Conservation (phyloP, 345 rosid genomes). For the Triadica sebifera region DNA sequence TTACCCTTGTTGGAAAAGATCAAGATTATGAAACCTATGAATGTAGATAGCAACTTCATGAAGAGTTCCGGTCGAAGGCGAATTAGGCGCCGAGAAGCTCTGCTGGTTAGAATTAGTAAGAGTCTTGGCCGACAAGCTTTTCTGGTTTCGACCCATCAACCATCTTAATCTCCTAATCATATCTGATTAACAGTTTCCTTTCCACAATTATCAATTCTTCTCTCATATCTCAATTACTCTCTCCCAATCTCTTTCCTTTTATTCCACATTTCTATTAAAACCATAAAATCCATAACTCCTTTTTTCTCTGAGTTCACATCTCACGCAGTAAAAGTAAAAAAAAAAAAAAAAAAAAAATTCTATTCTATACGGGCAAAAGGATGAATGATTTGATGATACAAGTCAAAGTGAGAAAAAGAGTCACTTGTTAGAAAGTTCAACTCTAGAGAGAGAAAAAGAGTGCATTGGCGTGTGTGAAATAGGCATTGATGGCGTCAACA, state of each 20-base stretch:
- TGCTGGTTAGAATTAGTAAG: background rate
- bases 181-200: background rate
- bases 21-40: slow-evolving; percentile 76
- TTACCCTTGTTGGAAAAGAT: slow-evolving; percentile 93
- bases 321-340: too few species aligned
- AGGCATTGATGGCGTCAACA: too few species aligned
- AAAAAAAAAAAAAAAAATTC: too few species aligned
- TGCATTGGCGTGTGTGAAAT: too few species aligned
- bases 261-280: too few species aligned
- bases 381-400: too few species aligned
- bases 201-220: background rate
- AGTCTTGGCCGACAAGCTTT: slow-evolving; percentile 7
- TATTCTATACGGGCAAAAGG: too few species aligned
- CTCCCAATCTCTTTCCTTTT: background rate
- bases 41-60: slow-evolving; percentile 83
- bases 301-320: too few species aligned
- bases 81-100: background rate
- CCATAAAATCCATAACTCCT: too few species aligned
- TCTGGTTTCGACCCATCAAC: slow-evolving; percentile 13
- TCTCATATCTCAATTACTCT: background rate
- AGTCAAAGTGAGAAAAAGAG: too few species aligned
- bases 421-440: too few species aligned
- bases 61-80: slow-evolving; percentile 33
- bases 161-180: slow-evolving; percentile 18
- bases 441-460: too few species aligned